Percentiles rank a stretch among this genome's conserved stretches.
phyloP scores from a whole-genome alignment of 129 eudicot species.

The Flaveria ramosissima region DNA sequence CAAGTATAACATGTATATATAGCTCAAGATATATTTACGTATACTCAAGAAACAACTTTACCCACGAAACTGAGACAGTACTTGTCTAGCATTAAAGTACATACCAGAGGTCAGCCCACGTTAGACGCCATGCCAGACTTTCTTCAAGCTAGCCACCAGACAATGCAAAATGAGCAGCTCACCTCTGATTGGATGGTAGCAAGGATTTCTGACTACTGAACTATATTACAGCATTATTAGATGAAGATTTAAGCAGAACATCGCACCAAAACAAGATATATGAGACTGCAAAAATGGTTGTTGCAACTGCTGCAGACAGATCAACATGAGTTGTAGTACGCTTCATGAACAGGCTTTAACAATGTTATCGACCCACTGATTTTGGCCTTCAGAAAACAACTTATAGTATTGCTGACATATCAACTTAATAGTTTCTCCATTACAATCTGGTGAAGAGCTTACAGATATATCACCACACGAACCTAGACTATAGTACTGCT shows the following conservation, averaged over 20 bases:
- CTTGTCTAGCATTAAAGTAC: constrained; percentile 30
- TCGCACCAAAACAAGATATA: constrained; percentile 31
- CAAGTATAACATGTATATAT: not conserved
- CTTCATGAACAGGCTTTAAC: constrained; percentile 17
- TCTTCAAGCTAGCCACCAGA: constrained; percentile 42
- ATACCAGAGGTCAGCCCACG: constrained; percentile 32
- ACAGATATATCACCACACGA: constrained; percentile 16
- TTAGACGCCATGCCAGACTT: constrained; percentile 16
- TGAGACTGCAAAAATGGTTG: constrained; percentile 27
- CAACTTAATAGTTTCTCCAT: constrained; percentile 21
- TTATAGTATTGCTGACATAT: not conserved
- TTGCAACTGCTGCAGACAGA: constrained; percentile 28
- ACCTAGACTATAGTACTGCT: constrained; percentile 22
- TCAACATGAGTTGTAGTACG: constrained; percentile 23
- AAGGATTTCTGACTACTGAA: constrained; percentile 28
- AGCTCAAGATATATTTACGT: constrained; percentile 23
- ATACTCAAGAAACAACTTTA: constrained; percentile 22
- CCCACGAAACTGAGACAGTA: constrained; percentile 38
- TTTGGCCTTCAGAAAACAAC: constrained; percentile 26
- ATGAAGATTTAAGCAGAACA: constrained; percentile 33
- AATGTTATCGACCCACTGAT: constrained; percentile 1
- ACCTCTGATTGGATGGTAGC: constrained; percentile 24
- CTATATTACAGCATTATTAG: constrained; percentile 32
- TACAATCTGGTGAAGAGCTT: constrained; percentile 9
- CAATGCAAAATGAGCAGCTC: constrained; percentile 28